Evolutionary conservation across 345 rosid genomes (phyloP), one percentile per base, ranked within the genome.

Genomic region (sweet orange (Citrus sinensis)): DNA sequence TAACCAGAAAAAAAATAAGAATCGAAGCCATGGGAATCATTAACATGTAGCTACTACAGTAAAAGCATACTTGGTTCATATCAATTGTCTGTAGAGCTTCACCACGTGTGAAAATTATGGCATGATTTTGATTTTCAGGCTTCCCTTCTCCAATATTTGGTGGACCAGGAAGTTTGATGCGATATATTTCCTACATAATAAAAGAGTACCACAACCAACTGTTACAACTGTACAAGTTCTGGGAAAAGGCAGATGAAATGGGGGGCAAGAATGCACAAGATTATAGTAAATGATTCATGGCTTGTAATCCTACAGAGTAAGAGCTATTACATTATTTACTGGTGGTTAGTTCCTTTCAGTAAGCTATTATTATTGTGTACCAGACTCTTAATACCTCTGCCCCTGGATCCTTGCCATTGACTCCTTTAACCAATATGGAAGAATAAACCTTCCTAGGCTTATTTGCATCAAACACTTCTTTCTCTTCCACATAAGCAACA

Each of bases 81-180:
- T 95, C 98, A 78, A 95, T 95, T 7, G 98, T 90, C 75, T 95
- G 98, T 59, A 95, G 93, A 80, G 98, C 97, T 87, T 95, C 98
- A 64, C 98, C 98, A 29, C 98, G 92, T 68, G 98, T 95, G 78
- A 95, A 95, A 71, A 95, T 82, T 69, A 95, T 90, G 71, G 97
- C 93, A 80, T 93, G 95, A 73, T 95, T 95, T 88, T 95, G 98
- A 84, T 95, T 95, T 90, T 95, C 98, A 66, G 98, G 98, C 85
- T 95, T 95, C 68, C 98, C 98, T 86, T 95, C 98, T 81, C 98
- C 98, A 17, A 95, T 93, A 82, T 86, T 95, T 76, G 98, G 98
- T 64, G 91, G 80, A 58, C 98, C 98, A 81, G 98, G 98, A 82
- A 95, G 98, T 87, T 93, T 92, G 81, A 95, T 84, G 34, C 98